phyloP scores from a whole-genome alignment of 2,329 filamentous ascomycete species.

The Trichoderma sp. region DNA sequence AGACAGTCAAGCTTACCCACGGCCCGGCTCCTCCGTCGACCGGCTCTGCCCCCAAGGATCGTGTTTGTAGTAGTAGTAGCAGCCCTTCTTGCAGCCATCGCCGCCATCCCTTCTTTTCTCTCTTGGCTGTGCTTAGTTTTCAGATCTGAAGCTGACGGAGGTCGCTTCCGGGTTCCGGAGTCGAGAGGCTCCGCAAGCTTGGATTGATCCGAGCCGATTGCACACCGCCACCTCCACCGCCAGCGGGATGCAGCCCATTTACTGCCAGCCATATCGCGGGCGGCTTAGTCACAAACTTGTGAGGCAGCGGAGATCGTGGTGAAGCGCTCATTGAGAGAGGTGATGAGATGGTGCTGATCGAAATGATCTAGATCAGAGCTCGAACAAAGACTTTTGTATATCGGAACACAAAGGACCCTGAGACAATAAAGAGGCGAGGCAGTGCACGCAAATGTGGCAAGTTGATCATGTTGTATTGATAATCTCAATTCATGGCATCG shows the following conservation, averaged over 20 bases:
- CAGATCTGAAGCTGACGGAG: slow-evolving; percentile 8
- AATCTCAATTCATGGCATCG: slow-evolving; percentile 23
- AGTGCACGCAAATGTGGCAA: not conserved
- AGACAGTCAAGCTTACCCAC: not conserved
- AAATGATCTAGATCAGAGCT: too few species aligned
- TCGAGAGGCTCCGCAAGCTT: slow-evolving; percentile 7
- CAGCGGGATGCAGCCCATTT: not conserved
- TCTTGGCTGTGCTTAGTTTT: not conserved
- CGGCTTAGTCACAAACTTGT: not conserved
- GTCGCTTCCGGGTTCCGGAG: slow-evolving; percentile 16
- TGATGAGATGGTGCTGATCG: too few species aligned
- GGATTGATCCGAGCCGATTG: slow-evolving; percentile 18
- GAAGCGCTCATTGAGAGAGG: too few species aligned
- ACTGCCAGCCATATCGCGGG: not conserved
- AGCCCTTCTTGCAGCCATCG: not conserved
- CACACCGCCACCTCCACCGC: slow-evolving; percentile 15
- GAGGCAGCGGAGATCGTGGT: not conserved
- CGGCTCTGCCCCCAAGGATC: slow-evolving; percentile 1
- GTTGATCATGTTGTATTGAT: not conserved
- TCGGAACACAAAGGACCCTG: too few species aligned
- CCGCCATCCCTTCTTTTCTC: not conserved
- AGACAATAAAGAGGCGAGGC: too few species aligned
- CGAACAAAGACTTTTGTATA: too few species aligned
- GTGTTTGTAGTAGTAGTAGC: too few species aligned
- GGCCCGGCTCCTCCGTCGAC: slow-evolving; percentile 23